Percentiles rank a stretch among this genome's conserved stretches.
Conservation (phyloP, 2,329 filamentous ascomycete species). For the Sporothrix phasma region DNA sequence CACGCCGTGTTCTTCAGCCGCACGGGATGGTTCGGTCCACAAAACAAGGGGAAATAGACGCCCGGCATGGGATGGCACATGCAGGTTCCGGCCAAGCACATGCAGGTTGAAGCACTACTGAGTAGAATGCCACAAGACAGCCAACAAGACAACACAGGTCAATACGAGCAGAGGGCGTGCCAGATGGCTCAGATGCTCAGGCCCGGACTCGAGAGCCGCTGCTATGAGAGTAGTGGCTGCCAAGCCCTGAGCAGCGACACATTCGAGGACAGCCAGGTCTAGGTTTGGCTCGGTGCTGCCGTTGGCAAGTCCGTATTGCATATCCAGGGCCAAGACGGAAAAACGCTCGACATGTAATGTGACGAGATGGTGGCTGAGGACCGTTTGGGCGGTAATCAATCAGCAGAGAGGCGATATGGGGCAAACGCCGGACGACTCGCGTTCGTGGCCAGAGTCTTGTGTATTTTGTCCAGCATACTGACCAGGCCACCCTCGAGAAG, state of each 20-base stretch:
- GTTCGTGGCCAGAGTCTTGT: neutral
- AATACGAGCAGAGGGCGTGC: neutral
- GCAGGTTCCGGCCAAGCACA: neutral
- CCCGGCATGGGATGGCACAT: conserved; percentile 13
- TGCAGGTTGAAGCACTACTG: conserved; percentile 8
- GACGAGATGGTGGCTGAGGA: neutral
- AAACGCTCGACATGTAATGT: neutral
- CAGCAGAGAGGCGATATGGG: too few relatives aligned
- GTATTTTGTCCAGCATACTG: neutral
- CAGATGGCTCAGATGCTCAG: too few relatives aligned
- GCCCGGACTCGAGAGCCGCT: too few relatives aligned
- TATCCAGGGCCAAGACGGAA: neutral
- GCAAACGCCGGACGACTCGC: neutral
- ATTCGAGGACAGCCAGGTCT: neutral
- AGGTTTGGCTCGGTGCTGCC: neutral
- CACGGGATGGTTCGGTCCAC: conserved; percentile 7
- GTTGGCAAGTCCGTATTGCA: neutral
- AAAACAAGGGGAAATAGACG: conserved; percentile 14
- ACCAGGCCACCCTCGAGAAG: neutral
- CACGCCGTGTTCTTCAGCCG: conserved; percentile 1
- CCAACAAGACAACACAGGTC: neutral
- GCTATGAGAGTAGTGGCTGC: neutral
- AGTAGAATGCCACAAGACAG: neutral
- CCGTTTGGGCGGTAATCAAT: neutral
- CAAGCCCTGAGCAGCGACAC: neutral